Base-by-base conservation (phyloP, 2,329 filamentous ascomycete genomes). In the Cadophora gregata region DNA sequence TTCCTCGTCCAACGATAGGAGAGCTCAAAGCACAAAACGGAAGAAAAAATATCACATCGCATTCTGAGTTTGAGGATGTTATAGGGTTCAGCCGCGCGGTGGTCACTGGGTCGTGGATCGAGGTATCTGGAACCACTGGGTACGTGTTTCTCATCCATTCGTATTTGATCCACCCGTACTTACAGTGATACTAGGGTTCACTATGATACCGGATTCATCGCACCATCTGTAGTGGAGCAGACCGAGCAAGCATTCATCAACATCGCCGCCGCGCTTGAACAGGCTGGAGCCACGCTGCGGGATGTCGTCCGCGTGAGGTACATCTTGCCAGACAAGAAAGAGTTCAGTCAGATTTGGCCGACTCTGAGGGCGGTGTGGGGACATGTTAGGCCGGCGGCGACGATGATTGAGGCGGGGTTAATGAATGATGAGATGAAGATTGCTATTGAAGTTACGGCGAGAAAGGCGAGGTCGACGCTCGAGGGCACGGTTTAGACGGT, bases 361-460 rank as follows among this genome's bases (percentile, higher is more conserved):
- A 56, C 50, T 14, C 24, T 63, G 45, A 24, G 61, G 24, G 19
- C 16, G 10, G 61, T 63, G 4, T 63, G 31, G 33, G 61, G 61
- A 3, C n/a, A 42, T 19, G 19, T 55, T 12, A 24, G 48, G 24
- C 61, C 61, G 2, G 61, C 61, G 6, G 48, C 48, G 25, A 63
- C 61, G 14, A 63, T 63, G 61, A 63, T 63, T 21, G 24, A 63
- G 33, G 61, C 61, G 4, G 61, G 50, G 24, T 25, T 63, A 25
- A 55, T 63, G 61, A 63, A 63, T 24, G 61, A 63, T 31, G 61
- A 63, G 36, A 63, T 63, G 61, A 55, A 38, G 33, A 56, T 63
- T 12, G 31, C 36, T 24, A 63, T 63, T 29, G 61, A 63, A 12
- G 61, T 63, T 4, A 63, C 61, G 8, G 61, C 61, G 16, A 42